Evolutionary conservation across 108 stramenopile genomes (phyloP).

Genomic region (Epipyxis sp.): DNA sequence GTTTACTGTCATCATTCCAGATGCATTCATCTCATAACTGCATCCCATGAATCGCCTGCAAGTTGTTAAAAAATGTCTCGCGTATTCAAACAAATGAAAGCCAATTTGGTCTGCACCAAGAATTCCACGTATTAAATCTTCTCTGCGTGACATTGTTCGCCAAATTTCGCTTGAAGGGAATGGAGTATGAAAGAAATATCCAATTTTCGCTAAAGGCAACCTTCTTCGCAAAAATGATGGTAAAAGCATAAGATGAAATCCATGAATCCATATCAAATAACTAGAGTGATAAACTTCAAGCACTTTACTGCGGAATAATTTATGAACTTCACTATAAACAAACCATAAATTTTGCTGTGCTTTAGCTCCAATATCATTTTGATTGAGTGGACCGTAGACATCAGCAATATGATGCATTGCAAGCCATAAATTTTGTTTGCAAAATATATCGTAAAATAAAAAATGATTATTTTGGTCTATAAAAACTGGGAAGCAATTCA

Average conservation of each 20-base stretch:
- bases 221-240: slow-evolving; percentile 58
- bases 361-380: slow-evolving; percentile 72
- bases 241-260: slow-evolving; percentile 62
- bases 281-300: slow-evolving; percentile 65
- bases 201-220: slow-evolving; percentile 47
- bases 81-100: slow-evolving; percentile 70
- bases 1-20: slow-evolving; percentile 60
- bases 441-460: slow-evolving; percentile 55
- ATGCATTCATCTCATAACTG: slow-evolving; percentile 68
- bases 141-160: slow-evolving; percentile 57
- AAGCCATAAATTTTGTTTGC: slow-evolving; percentile 64
- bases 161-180: slow-evolving; percentile 69
- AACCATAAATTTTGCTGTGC: slow-evolving; percentile 74
- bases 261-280: slow-evolving; percentile 68
- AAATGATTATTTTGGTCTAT: slow-evolving; percentile 45
- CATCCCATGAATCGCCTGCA: slow-evolving; percentile 63
- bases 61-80: slow-evolving; percentile 63
- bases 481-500: slow-evolving; percentile 95
- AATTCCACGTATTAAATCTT: slow-evolving; percentile 66
- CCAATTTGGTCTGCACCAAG: slow-evolving; percentile 66
- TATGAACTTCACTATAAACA: slow-evolving; percentile 59
- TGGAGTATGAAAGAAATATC: slow-evolving; percentile 67
- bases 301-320: slow-evolving; percentile 53
- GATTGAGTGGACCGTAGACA: slow-evolving; percentile 69
- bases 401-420: slow-evolving; percentile 64